A percentile compares a stretch with the other conserved stretches of the same genome.
These are phyloP conservation scores for Arabidopsis arenosa DNA, from an alignment of 345 rosid genomes.

Conservation along the genomic window DNA sequence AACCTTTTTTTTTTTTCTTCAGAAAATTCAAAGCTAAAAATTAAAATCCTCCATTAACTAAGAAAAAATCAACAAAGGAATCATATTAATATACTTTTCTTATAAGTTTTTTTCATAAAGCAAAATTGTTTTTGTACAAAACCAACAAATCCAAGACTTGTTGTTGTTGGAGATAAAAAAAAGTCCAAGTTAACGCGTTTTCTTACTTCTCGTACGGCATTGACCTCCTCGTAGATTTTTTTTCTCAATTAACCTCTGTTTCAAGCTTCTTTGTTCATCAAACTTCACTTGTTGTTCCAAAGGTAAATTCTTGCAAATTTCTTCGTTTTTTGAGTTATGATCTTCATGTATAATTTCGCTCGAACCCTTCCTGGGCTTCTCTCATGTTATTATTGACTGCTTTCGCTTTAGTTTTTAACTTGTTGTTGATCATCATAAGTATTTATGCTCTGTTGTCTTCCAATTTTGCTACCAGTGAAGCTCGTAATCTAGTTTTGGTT, in stretches of 20 bases:
- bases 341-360: not conserved
- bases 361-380: not conserved
- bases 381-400: not conserved
- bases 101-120: not conserved
- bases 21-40: not conserved
- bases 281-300: constrained; percentile 15
- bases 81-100: not conserved
- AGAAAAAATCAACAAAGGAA: not conserved
- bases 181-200: constrained; percentile 34
- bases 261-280: constrained; percentile 4
- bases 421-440: too few relatives aligned
- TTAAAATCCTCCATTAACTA: not conserved
- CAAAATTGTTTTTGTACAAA: not conserved
- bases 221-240: constrained; percentile 24
- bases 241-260: not conserved
- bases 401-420: not conserved
- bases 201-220: constrained; percentile 7
- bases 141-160: not conserved
- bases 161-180: not conserved
- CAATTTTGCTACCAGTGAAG: too few relatives aligned
- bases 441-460: too few relatives aligned
- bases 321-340: not conserved
- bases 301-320: constrained; percentile 10
- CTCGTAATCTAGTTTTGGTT: not conserved
- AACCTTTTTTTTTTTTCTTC: not conserved